These are phyloP conservation scores for Niebla homalea DNA, from an alignment of 495 filamentous ascomycete genomes.

Conservation along the genomic window DNA sequence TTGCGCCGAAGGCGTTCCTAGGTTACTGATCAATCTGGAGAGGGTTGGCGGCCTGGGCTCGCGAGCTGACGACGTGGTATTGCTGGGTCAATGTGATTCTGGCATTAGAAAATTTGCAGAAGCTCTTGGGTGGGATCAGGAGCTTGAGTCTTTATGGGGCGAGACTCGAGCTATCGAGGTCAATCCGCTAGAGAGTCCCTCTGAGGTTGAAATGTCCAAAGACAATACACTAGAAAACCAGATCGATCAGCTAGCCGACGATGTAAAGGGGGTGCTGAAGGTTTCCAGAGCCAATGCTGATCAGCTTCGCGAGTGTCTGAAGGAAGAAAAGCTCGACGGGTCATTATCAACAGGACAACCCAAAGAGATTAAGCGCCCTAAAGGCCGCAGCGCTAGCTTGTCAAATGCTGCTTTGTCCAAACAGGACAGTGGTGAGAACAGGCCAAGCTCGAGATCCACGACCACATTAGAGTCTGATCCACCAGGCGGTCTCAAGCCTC, in stretches of 20 bases:
- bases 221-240: constrained; percentile 44
- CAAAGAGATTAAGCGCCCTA: no score
- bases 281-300: constrained; percentile 34
- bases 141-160: constrained; percentile 61
- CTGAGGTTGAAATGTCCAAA: constrained; percentile 24
- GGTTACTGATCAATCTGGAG: constrained; percentile 80
- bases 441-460: no score
- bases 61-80: constrained; percentile 60
- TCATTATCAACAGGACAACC: no score
- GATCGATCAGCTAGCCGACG: constrained; percentile 38
- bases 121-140: constrained; percentile 73
- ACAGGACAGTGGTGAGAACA: no score
- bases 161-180: constrained; percentile 19
- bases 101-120: constrained; percentile 74
- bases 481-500: no score
- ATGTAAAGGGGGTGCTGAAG: constrained; percentile 38
- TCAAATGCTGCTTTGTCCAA: no score
- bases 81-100: constrained; percentile 65
- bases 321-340: constrained; percentile 1
- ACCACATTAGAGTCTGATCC: no score
- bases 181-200: constrained; percentile 12
- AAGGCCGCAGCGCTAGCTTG: no score
- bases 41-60: constrained; percentile 69
- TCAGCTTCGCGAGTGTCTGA: constrained; percentile 28
- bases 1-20: constrained; percentile 46